phyloP scores from a whole-genome alignment of 2,329 filamentous ascomycete genomes.

The Diplodia intermedia region DNA sequence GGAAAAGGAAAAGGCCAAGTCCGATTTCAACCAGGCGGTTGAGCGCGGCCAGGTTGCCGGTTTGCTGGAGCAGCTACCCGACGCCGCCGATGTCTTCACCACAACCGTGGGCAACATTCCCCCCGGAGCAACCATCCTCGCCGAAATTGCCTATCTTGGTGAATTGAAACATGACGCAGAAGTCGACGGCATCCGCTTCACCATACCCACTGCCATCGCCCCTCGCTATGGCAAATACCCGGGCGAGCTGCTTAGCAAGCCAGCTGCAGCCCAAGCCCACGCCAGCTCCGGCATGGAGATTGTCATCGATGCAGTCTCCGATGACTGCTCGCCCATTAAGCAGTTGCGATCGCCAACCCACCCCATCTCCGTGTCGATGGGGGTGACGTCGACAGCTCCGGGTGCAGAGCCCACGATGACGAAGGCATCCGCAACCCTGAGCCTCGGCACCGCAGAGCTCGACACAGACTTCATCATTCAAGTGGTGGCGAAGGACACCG shows the following conservation, averaged over 20 bases:
- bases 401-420: conserved; percentile 60
- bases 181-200: conserved; percentile 71
- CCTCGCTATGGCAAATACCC: conserved; percentile 68
- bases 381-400: conserved; percentile 59
- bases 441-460: conserved; percentile 61
- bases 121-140: conserved; percentile 60
- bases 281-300: conserved; percentile 57
- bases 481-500: conserved; percentile 65
- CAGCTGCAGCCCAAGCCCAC: conserved; percentile 32
- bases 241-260: conserved; percentile 40
- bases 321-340: conserved; percentile 63
- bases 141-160: conserved; percentile 71
- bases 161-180: conserved; percentile 76
- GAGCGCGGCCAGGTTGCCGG: conserved; percentile 67
- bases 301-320: conserved; percentile 66
- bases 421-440: conserved; percentile 68
- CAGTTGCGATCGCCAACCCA: conserved; percentile 72
- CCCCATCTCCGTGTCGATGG: conserved; percentile 69
- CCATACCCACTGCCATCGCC: conserved; percentile 70
- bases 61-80: conserved; percentile 67
- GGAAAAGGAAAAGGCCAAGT: conserved; percentile 67
- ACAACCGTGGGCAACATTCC: conserved; percentile 73
- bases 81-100: conserved; percentile 70
- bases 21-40: conserved; percentile 66
- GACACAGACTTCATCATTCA: conserved; percentile 72